Base-by-base conservation (phyloP, 1,139 yeast species). In the Debaryomycetaceae sp. region DNA sequence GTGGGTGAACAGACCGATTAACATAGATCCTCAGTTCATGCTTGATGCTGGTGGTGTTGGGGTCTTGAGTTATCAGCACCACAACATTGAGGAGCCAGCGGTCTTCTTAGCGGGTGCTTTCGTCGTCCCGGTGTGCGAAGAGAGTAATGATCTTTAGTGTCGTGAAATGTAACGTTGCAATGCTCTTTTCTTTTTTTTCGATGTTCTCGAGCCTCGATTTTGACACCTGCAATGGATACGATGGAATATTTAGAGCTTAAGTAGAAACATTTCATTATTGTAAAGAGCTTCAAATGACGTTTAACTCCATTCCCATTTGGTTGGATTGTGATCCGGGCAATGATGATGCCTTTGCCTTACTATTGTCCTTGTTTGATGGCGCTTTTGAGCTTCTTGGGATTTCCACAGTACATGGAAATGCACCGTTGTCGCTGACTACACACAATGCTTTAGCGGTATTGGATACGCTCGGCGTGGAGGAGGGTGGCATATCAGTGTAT, bases 1-100 rank as follows among this genome's bases (percentile, higher is more conserved):
- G 50, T 91, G 98, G 98, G 81, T 87, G 27, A 77, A 76, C 6
- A 67, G 75, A 40, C 76, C 75, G 13, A 71, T 86, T 48, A 64
- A 74, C 51, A 68, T 65, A 43, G 88, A 90, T 62, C 97, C 97
- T 2, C 81, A 83, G 51, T 82, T 89, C 60, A 72, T 91, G 65
- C 72, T 91, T 55, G 97, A 91, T 61, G 96, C 98, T 27, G 97
- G 97, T 53, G 97, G 97, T 41, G 89, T 89, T 33, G 97, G 97
- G 46, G 96, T 89, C 2, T 73, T 91, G 60, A 83, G 95, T 55
- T 91, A 91, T 63, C 95, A 88, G 57, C 98, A 91, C 61, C 82
- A 85, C 60, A 83, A 78, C 60, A 76, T 87, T 48, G 76, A 84
- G 36, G 97, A 91, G 65, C 97, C 97, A 2, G 96, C 97, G 0